Conservation (phyloP, 192 early-diverging fungal genomes). For the Coemansia sp. region DNA sequence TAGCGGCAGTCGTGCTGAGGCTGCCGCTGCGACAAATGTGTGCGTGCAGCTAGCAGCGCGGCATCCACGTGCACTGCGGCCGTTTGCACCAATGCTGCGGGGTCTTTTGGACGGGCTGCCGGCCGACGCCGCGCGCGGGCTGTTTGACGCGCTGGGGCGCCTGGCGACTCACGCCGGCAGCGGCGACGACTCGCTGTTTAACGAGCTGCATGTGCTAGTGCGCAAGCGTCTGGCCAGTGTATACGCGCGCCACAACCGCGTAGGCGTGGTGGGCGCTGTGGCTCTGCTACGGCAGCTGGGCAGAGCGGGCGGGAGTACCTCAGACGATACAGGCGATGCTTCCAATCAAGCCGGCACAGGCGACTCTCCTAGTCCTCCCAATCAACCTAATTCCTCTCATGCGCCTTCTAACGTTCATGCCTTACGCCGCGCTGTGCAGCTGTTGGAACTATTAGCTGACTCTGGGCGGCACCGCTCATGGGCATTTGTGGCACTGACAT, state of each 20-base stretch:
- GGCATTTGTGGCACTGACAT: constrained; percentile 67
- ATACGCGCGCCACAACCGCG: constrained; percentile 61
- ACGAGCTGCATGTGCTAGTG: constrained; percentile 70
- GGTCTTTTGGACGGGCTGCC: constrained; percentile 67
- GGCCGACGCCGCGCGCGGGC: neutral
- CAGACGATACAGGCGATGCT: neutral
- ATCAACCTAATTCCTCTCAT: neutral
- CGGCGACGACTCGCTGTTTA: constrained; percentile 57
- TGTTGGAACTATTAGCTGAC: constrained; percentile 60
- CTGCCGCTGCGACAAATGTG: constrained; percentile 63
- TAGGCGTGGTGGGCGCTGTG: constrained; percentile 71
- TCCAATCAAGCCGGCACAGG: neutral
- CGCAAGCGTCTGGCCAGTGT: constrained; percentile 77
- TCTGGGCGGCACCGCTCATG: constrained; percentile 49
- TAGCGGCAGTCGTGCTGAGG: constrained; percentile 63
- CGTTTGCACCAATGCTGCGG: constrained; percentile 68
- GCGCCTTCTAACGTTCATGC: constrained; percentile 36
- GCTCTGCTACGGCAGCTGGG: constrained; percentile 65
- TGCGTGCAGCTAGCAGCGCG: constrained; percentile 56
- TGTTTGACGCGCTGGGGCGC: constrained; percentile 65
- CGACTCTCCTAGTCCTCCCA: neutral
- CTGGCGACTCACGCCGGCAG: constrained; percentile 45
- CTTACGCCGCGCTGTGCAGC: constrained; percentile 57
- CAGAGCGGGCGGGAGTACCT: constrained; percentile 8
- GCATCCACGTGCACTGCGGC: constrained; percentile 55